A percentile compares a stretch with the other conserved stretches of the same genome.
phyloP scores from a whole-genome alignment of 2,329 filamentous ascomycete species.

The Fusarium pseudoanthophilum region DNA sequence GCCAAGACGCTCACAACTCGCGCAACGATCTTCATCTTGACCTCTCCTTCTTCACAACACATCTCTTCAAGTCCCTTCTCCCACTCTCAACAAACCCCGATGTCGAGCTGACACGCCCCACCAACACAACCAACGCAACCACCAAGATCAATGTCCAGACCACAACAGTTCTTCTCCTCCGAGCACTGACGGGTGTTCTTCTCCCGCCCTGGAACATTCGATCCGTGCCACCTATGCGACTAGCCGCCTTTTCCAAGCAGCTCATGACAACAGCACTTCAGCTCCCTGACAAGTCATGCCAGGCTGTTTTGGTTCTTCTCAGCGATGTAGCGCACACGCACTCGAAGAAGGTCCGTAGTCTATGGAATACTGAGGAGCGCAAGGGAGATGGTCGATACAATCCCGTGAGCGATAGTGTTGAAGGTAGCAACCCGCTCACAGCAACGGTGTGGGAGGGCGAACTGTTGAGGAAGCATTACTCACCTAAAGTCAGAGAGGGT shows the following conservation, averaged over 20 bases:
- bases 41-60: constrained; percentile 92
- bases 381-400: constrained; percentile 91
- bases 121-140: constrained; percentile 54
- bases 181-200: constrained; percentile 84
- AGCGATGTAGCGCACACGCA: constrained; percentile 84
- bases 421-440: constrained; percentile 90
- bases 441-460: constrained; percentile 95
- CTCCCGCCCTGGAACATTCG: constrained; percentile 79
- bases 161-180: constrained; percentile 89
- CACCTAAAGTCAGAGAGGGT: constrained; percentile 84
- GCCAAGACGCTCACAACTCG: constrained; percentile 90
- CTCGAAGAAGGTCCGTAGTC: constrained; percentile 79
- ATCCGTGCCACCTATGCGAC: constrained; percentile 79
- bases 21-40: constrained; percentile 86
- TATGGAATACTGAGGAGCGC: constrained; percentile 96
- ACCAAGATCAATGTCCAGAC: constrained; percentile 93
- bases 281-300: constrained; percentile 87
- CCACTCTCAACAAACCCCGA: constrained; percentile 83
- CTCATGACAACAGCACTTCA: constrained; percentile 85
- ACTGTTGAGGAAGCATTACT: constrained; percentile 84
- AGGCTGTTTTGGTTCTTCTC: constrained; percentile 82
- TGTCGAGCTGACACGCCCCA: constrained; percentile 77
- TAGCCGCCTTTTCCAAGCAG: constrained; percentile 95
- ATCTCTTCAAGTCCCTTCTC: constrained; percentile 89
- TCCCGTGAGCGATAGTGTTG: constrained; percentile 76